A percentile compares a stretch with the other conserved stretches of the same genome.
These are phyloP conservation scores for Cornus florida DNA, from an alignment of 148 eudicot species.

Conservation along the genomic window DNA sequence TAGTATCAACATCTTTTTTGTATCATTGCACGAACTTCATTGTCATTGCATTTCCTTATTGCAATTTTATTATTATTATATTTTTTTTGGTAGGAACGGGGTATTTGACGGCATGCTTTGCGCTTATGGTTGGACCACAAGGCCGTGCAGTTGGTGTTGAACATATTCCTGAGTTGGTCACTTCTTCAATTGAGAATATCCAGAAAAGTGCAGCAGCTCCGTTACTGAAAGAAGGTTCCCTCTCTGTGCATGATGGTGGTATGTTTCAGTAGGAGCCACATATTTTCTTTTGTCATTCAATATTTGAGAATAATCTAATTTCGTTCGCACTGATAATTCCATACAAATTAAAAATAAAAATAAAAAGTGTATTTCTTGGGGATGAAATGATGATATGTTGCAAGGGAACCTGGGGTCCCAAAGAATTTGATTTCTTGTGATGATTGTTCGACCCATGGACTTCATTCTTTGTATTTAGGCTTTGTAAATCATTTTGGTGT, in stretches of 20 bases:
- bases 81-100: background rate
- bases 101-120: constrained; percentile 96
- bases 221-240: constrained; percentile 65
- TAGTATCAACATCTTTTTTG: background rate
- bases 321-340: too few species aligned
- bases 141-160: constrained; percentile 94
- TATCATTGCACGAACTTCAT: background rate
- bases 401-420: background rate
- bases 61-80: background rate
- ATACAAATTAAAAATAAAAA: too few species aligned
- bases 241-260: constrained; percentile 84
- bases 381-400: background rate
- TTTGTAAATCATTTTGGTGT: background rate
- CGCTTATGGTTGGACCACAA: constrained; percentile 83
- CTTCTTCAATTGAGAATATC: constrained; percentile 62
- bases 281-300: constrained; percentile 12
- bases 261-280: constrained; percentile 18
- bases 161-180: constrained; percentile 84
- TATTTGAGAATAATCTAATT: background rate
- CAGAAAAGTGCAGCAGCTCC: constrained; percentile 83
- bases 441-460: background rate
- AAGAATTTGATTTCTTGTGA: background rate
- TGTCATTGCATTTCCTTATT: background rate
- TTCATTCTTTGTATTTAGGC: too few species aligned
- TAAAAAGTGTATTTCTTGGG: background rate